Base-by-base conservation (phyloP, 345 rosid species). In the Sonneratia alba region DNA sequence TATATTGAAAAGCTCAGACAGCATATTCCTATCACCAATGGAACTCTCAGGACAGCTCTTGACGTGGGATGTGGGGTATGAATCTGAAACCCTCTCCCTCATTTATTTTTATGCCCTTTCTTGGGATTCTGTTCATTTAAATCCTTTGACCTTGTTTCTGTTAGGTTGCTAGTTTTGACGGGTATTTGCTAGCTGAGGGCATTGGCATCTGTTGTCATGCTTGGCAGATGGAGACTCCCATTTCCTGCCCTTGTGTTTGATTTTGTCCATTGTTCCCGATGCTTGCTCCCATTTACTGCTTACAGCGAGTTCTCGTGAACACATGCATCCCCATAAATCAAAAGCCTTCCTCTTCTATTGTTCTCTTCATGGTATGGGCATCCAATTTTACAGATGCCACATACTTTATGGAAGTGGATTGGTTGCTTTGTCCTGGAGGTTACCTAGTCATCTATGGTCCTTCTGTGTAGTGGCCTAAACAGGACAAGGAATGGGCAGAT, bases 31-130 rank as follows among this genome's bases (percentile, higher is more conserved):
- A 84, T 95, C 4, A 77, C 76, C n/a, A 84, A 82, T 3, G 98
- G 98, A 66, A 79, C 81, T 80, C 75, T 95, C 55, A 84, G 99
- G 79, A 95, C 97, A 79, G 97, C 96, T 18, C 99, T 95, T 72
- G 99, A 95, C 66, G 90, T 95, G 96, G 97, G 98, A 73, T 95
- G 98, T 65, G 97, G 99, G 92, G 99, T 95, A 78, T 45, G 85
- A 42, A 32, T 71, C 22, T 15, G 57, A 32, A 15, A 9, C n/a
- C 24, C 16, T 53, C 16, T 49, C 15, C 55, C 5, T 16, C 6
- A 55, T 57, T 36, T 38, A 45, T 47, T 18, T 70, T 59, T 6
- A 42, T 55, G 11, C 36, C 49, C 13, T 73, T 62, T 73, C 64
- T 37, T 18, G 3, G 63, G 62, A 69, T 48, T 18, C 22, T 51